Percentiles rank a stretch among this genome's conserved stretches.
These are phyloP conservation scores for Fomitopsis palustris DNA, from an alignment of 1,284 basidiomycete genomes.

Conservation along the genomic window DNA sequence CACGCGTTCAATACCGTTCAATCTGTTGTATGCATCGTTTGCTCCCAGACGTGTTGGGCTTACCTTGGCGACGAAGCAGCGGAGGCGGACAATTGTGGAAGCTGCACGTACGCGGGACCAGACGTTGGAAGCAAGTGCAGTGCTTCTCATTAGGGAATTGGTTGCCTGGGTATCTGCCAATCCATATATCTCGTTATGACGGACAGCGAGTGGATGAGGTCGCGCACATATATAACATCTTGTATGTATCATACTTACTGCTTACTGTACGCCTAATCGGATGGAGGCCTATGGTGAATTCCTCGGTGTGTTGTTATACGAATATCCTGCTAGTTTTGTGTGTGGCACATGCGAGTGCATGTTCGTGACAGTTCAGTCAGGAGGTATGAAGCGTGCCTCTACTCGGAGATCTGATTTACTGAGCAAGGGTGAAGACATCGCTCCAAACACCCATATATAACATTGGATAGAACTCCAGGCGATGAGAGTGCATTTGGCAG, in stretches of 20 bases:
- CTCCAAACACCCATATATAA: too few relatives aligned
- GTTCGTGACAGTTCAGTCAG: too few relatives aligned
- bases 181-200: background rate
- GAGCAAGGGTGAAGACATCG: too few relatives aligned
- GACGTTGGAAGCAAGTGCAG: conserved; percentile 55
- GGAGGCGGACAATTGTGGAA: conserved; percentile 57
- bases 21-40: conserved; percentile 51
- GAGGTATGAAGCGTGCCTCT: too few relatives aligned
- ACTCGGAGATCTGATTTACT: too few relatives aligned
- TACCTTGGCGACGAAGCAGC: conserved; percentile 36
- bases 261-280: too few relatives aligned
- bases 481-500: too few relatives aligned
- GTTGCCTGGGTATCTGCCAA: conserved; percentile 15
- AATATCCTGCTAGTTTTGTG: too few relatives aligned
- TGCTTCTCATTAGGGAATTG: conserved; percentile 43
- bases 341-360: too few relatives aligned
- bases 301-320: too few relatives aligned
- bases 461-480: too few relatives aligned
- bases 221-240: background rate
- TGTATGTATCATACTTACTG: background rate
- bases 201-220: background rate
- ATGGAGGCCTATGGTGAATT: too few relatives aligned
- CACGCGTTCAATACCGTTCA: conserved; percentile 46
- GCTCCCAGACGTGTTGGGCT: conserved; percentile 56
- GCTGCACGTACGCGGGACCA: conserved; percentile 51